Evolutionary conservation across 371 early-diverging fungal species (phyloP), one percentile per base, ranked within the genome.

Genomic region (Lichtheimia hyalospora): DNA sequence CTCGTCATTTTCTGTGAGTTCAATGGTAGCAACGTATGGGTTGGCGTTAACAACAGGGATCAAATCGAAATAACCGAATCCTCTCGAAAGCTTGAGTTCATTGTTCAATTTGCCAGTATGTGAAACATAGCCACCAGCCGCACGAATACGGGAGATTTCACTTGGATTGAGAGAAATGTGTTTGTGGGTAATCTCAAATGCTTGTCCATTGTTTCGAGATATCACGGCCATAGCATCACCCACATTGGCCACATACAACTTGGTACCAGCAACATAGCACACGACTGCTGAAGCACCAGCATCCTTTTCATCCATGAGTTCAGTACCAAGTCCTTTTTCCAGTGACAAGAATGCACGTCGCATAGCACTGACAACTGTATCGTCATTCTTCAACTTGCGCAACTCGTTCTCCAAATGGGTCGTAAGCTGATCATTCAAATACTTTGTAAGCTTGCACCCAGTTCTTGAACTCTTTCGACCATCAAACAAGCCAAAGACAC

Each of bases 201-300:
- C 90, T 15, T 73, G 83, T 8, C 94, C 89, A 27, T 81, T 92
- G 49, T 89, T 88, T 44, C 91, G 77, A 12, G 91, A 90, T 13
- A 95, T 70, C 6, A 96, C 92, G 0, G 92, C 95, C 27, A 92
- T 73, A 0, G 91, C 86, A 71, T 96, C 95, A 16, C 97, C 96
- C n/a, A 89, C 90, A 67, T 95, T 95, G 15, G 95, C 94, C 14
- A 93, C 89, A 60, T 93, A 93, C 42, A 96, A 73, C 18, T 82
- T 88, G 46, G 85, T 88, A 23, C 88, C 92, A n/a, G 81, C 77
- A 58, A 96, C 82, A 63, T 92, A 94, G 5, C 89, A 91, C 13
- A 96, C 78, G 16, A 90, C 68, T 0, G 85, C 88, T n/a, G 89
- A 86, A 0, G 89, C 90, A n/a, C 89, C 91, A 5, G 74, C 61